A percentile compares a stretch with the other conserved stretches of the same genome.
Conservation (phyloP, 164 flowering plant genomes). For the Sextonia rubra region DNA sequence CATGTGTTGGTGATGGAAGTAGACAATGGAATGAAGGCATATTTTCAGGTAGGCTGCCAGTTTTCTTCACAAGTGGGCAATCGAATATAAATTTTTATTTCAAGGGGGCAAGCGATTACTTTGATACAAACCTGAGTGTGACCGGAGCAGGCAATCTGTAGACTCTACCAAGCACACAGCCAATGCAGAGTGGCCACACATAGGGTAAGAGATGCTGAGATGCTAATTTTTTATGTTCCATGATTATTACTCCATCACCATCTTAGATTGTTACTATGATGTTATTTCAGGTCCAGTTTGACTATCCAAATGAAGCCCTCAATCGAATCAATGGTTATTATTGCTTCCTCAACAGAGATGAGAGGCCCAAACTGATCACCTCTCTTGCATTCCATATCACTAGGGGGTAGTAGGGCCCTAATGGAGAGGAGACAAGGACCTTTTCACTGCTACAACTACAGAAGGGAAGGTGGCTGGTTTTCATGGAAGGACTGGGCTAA, state of each 20-base stretch:
- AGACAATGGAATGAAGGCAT: slow-evolving; percentile 85
- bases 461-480: slow-evolving; percentile 82
- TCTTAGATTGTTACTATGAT: no score
- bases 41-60: slow-evolving; percentile 58
- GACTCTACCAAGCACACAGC: slow-evolving; percentile 46
- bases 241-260: no score
- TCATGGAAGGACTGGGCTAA: slow-evolving; percentile 69
- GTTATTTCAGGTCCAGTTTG: no score
- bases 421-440: slow-evolving; percentile 65
- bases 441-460: slow-evolving; percentile 57
- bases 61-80: slow-evolving; percentile 42
- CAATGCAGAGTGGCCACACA: slow-evolving; percentile 30
- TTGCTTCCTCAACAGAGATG: no score
- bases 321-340: no score
- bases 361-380: no score
- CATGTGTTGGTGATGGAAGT: slow-evolving; percentile 94
- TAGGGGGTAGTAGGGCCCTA: slow-evolving; percentile 77
- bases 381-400: no score
- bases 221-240: no score
- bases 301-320: no score
- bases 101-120: slow-evolving; percentile 7
- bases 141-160: slow-evolving; percentile 61
- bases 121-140: slow-evolving; percentile 68
- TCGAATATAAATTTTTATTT: slow-evolving; percentile 19
- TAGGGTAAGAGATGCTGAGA: slow-evolving; percentile 28